A percentile compares a stretch with the other conserved stretches of the same genome.
Conservation (phyloP, 2,329 filamentous ascomycete genomes). For the Stemphylium beticola region DNA sequence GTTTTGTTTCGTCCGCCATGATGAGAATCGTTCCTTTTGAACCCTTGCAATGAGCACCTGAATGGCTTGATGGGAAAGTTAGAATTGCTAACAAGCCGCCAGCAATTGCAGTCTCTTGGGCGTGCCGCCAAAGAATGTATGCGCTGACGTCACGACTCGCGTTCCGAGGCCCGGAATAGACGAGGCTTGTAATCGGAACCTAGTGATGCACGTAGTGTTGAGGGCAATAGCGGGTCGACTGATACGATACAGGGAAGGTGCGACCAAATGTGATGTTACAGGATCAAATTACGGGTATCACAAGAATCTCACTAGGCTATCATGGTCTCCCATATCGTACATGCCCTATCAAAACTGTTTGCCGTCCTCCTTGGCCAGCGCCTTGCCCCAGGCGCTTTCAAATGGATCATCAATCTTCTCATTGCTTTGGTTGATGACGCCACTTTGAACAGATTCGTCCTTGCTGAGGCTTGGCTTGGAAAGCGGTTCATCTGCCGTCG, state of each 20-base stretch:
- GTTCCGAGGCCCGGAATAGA: constrained; percentile 13
- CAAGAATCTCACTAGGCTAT: constrained; percentile 9
- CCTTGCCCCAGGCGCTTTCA: constrained; percentile 74
- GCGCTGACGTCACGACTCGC: constrained; percentile 32
- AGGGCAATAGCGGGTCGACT: neutral
- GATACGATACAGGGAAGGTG: neutral
- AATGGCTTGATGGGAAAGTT: neutral
- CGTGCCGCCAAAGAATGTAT: constrained; percentile 2
- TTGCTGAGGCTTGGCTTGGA: constrained; percentile 47
- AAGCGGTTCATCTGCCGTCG: constrained; percentile 57
- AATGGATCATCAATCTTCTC: constrained; percentile 59
- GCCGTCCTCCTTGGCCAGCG: constrained; percentile 56
- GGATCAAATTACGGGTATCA: constrained; percentile 30
- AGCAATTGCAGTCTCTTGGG: neutral
- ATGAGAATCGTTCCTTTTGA: neutral
- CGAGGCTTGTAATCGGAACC: constrained; percentile 1
- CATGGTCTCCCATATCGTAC: neutral
- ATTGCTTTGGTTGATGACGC: constrained; percentile 50
- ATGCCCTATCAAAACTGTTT: constrained; percentile 21
- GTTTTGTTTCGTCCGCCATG: constrained; percentile 14
- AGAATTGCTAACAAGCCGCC: neutral
- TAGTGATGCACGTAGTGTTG: neutral
- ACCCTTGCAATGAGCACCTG: neutral
- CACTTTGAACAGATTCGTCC: constrained; percentile 60
- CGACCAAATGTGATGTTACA: neutral